Conservation (phyloP, 371 early-diverging fungal genomes). For the Homolaphlyctis polyrhiza region DNA sequence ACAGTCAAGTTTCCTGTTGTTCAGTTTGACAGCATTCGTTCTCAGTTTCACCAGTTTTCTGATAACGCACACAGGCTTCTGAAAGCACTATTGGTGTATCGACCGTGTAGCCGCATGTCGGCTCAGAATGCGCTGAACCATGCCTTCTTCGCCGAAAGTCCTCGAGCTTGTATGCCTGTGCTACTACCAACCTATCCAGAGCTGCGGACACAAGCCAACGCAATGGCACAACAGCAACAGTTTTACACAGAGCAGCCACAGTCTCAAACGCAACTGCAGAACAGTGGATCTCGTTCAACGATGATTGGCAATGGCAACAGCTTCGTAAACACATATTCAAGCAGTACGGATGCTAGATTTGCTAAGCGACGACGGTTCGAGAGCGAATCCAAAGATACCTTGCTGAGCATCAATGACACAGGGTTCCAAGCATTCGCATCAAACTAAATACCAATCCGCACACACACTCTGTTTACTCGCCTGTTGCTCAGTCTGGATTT, state of each 20-base stretch:
- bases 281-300: too few relatives aligned
- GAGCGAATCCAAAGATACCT: too few relatives aligned
- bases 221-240: background rate
- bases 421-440: too few relatives aligned
- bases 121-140: conserved; percentile 71
- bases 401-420: too few relatives aligned
- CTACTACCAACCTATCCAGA: conserved; percentile 2
- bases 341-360: too few relatives aligned
- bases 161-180: conserved; percentile 21
- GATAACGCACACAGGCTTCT: conserved; percentile 66
- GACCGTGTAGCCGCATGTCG: conserved; percentile 69
- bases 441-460: too few relatives aligned
- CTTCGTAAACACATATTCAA: too few relatives aligned
- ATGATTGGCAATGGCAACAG: too few relatives aligned
- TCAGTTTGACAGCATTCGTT: conserved; percentile 40
- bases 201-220: background rate
- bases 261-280: too few relatives aligned
- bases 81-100: conserved; percentile 69
- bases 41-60: conserved; percentile 56
- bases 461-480: too few relatives aligned
- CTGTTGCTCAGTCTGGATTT: too few relatives aligned
- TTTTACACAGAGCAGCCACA: background rate
- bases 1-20: conserved; percentile 19
- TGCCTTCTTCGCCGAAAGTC: conserved; percentile 70
- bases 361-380: too few relatives aligned